phyloP scores from a whole-genome alignment of 495 filamentous ascomycete genomes.

The Penicillium alfredii region DNA sequence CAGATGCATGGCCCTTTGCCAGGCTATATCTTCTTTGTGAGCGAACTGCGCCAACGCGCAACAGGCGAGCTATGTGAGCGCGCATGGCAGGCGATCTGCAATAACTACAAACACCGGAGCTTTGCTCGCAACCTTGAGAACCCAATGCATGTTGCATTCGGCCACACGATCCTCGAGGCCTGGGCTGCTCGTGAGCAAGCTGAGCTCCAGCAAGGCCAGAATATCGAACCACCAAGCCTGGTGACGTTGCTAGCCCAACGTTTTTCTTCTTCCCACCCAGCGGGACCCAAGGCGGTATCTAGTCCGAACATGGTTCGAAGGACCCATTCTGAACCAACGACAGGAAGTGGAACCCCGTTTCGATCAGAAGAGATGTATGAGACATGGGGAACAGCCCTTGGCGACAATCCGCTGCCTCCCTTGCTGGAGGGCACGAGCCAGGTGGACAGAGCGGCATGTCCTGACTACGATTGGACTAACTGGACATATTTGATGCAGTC shows the following conservation, averaged over 20 bases:
- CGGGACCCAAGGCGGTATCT: not conserved
- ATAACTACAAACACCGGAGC: slow-evolving; percentile 43
- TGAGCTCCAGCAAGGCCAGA: slow-evolving; percentile 3
- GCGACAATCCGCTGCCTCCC: not conserved
- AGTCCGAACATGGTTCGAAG: not conserved
- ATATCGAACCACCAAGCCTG: slow-evolving; percentile 3
- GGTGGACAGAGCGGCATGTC: not conserved
- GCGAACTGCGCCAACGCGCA: slow-evolving; percentile 45
- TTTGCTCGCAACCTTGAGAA: slow-evolving; percentile 37
- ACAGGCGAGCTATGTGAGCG: slow-evolving; percentile 46
- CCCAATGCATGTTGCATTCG: slow-evolving; percentile 47
- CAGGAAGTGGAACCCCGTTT: no score
- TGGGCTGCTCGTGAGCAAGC: slow-evolving; percentile 41
- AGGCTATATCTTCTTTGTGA: slow-evolving; percentile 47
- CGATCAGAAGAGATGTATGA: no score
- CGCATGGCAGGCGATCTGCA: slow-evolving; percentile 46
- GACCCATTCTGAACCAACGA: no score
- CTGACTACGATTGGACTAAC: not conserved
- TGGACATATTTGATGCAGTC: slow-evolving; percentile 4
- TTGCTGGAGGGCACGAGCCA: not conserved
- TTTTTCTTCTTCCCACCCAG: not conserved
- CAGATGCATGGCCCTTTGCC: slow-evolving; percentile 46
- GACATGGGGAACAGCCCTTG: not conserved
- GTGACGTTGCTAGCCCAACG: not conserved
- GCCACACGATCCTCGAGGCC: slow-evolving; percentile 44